Percentiles rank a stretch among this genome's conserved stretches.
Conservation (phyloP, 2,329 filamentous ascomycete genomes). For the Aspergillus sergii region DNA sequence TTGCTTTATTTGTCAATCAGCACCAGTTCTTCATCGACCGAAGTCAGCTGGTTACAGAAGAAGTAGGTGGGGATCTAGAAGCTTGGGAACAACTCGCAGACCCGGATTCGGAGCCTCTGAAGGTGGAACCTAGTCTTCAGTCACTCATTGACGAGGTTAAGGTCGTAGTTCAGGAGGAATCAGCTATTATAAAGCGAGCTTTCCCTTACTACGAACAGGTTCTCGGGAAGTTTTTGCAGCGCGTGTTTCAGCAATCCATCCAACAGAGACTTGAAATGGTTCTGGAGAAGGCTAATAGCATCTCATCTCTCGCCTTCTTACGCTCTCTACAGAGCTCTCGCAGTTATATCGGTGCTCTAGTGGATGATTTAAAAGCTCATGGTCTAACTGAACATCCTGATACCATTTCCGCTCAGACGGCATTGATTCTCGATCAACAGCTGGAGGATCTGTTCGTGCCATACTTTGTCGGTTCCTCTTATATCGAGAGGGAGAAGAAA, state of each 20-base stretch:
- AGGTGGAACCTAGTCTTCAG: slow-evolving; percentile 88
- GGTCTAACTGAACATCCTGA: slow-evolving; percentile 95
- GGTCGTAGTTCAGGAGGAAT: slow-evolving; percentile 95
- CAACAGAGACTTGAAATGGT: slow-evolving; percentile 96
- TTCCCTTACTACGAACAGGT: slow-evolving; percentile 98
- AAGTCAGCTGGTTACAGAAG: slow-evolving; percentile 86
- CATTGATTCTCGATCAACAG: slow-evolving; percentile 69
- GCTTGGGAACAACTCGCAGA: slow-evolving; percentile 92
- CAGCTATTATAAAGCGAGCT: slow-evolving; percentile 91
- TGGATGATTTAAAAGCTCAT: slow-evolving; percentile 92
- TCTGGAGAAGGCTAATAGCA: slow-evolving; percentile 86
- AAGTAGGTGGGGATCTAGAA: slow-evolving; percentile 63
- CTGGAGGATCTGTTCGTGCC: slow-evolving; percentile 68
- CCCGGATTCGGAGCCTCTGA: slow-evolving; percentile 87
- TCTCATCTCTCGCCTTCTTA: slow-evolving; percentile 90
- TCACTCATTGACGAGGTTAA: slow-evolving; percentile 91
- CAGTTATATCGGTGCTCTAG: slow-evolving; percentile 80
- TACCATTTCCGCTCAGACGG: slow-evolving; percentile 81
- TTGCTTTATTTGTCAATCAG: slow-evolving; percentile 95
- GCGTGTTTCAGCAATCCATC: slow-evolving; percentile 96
- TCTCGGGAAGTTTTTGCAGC: slow-evolving; percentile 86
- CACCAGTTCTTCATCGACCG: slow-evolving; percentile 99
- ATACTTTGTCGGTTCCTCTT: slow-evolving; percentile 66
- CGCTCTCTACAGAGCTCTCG: slow-evolving; percentile 88
- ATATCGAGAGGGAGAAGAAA: slow-evolving; percentile 66